Percentiles rank a stretch among this genome's conserved stretches.
Conservation (phyloP, 768 basidiomycete genomes). For the Mycena galopus region DNA sequence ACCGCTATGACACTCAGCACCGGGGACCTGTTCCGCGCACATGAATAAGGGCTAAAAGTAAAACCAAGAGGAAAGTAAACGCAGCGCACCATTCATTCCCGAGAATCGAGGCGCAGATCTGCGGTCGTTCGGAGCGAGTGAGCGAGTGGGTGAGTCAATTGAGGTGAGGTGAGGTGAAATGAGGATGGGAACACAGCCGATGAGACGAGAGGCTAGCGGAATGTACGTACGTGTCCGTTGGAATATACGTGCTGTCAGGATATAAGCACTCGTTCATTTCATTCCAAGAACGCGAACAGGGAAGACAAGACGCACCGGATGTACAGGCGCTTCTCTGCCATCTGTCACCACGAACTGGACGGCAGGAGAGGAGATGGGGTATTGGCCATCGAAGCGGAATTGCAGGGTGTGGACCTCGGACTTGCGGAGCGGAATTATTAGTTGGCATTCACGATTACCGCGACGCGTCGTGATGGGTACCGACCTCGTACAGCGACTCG, state of each 20-base stretch:
- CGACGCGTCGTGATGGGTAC: conserved; percentile 29
- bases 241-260: conserved; percentile 84
- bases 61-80: not conserved
- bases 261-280: conserved; percentile 31
- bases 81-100: conserved; percentile 81
- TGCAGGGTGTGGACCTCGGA: conserved; percentile 82
- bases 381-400: conserved; percentile 85
- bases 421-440: conserved; percentile 49
- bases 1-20: conserved; percentile 87
- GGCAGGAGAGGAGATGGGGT: conserved; percentile 90
- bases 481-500: conserved; percentile 81
- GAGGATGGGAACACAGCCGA: conserved; percentile 30
- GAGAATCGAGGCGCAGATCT: conserved; percentile 93
- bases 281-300: not conserved
- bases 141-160: conserved; percentile 8
- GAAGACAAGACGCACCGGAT: conserved; percentile 72
- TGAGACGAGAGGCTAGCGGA: conserved; percentile 12
- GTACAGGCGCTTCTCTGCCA: conserved; percentile 75
- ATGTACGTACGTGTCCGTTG: conserved; percentile 79
- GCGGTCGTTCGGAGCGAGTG: too few relatives aligned
- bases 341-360: conserved; percentile 86
- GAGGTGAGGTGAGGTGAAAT: too few relatives aligned
- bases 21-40: conserved; percentile 70
- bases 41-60: conserved; percentile 24
- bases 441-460: not conserved